Conservation (phyloP, 495 filamentous ascomycete species). For the Annulohypoxylon nitens region DNA sequence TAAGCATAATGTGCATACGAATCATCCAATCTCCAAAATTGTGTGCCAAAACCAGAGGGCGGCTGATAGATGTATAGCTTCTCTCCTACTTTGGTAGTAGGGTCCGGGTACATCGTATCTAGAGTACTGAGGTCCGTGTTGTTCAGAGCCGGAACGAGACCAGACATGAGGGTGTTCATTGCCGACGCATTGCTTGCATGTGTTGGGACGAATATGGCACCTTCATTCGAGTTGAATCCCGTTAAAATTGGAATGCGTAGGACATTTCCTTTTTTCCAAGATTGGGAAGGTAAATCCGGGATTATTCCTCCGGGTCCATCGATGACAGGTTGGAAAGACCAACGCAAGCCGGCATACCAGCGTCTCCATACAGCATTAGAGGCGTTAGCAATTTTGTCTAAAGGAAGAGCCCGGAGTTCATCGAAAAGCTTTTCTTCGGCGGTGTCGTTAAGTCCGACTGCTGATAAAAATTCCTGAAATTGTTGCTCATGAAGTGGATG, state of each 20-base stretch:
- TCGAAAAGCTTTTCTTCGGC: slow-evolving; percentile 62
- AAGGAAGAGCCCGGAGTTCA: slow-evolving; percentile 65
- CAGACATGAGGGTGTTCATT: slow-evolving; percentile 68
- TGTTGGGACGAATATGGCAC: slow-evolving; percentile 69
- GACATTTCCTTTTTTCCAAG: slow-evolving; percentile 65
- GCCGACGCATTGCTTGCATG: slow-evolving; percentile 58
- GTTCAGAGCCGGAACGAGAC: slow-evolving; percentile 66
- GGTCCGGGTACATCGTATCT: slow-evolving; percentile 70
- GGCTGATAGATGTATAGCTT: slow-evolving; percentile 44
- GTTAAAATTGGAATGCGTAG: slow-evolving; percentile 73
- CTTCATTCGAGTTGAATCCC: slow-evolving; percentile 76
- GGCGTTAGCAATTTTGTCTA: slow-evolving; percentile 61
- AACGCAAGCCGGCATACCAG: slow-evolving; percentile 68
- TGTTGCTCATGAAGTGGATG: slow-evolving; percentile 70
- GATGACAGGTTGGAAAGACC: slow-evolving; percentile 78
- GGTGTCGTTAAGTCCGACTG: slow-evolving; percentile 57
- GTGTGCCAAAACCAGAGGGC: slow-evolving; percentile 60
- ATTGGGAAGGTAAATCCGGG: slow-evolving; percentile 66
- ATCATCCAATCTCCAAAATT: slow-evolving; percentile 71
- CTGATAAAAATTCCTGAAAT: slow-evolving; percentile 68
- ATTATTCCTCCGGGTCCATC: slow-evolving; percentile 68
- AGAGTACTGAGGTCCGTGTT: slow-evolving; percentile 63
- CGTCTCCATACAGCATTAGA: slow-evolving; percentile 65
- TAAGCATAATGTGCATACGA: slow-evolving; percentile 77
- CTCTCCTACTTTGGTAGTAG: slow-evolving; percentile 48